phyloP scores from a whole-genome alignment of 2,329 filamentous ascomycete species.

The Paracoccidioides brasiliensis region DNA sequence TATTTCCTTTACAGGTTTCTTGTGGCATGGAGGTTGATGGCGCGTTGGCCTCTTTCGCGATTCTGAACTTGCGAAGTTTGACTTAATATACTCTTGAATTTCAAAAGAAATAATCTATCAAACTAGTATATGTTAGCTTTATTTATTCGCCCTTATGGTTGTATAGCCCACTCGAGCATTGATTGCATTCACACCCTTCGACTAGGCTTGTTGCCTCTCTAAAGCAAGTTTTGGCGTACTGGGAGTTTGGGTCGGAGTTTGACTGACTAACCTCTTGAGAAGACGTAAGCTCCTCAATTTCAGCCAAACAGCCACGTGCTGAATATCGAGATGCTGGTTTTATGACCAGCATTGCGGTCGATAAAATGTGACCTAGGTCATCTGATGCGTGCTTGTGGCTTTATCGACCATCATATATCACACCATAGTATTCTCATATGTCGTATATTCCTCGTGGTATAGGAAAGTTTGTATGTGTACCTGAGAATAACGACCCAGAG shows the following conservation, averaged over 20 bases:
- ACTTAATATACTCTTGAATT: neutral
- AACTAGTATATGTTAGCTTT: too few species aligned
- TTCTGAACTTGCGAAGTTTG: neutral
- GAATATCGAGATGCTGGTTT: neutral
- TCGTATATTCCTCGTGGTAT: too few species aligned
- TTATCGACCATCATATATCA: neutral
- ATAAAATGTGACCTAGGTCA: neutral
- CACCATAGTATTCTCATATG: neutral
- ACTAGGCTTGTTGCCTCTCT: neutral
- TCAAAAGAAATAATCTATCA: too few species aligned
- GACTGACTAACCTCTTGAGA: neutral
- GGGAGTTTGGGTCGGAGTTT: neutral
- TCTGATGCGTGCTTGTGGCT: neutral
- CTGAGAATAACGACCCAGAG: slow-evolving; percentile 55
- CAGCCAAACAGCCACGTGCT: neutral
- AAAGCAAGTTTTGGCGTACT: neutral
- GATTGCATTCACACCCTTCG: neutral
- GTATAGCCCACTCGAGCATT: too few species aligned
- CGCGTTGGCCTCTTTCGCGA: neutral
- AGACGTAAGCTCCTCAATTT: neutral
- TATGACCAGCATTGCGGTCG: neutral
- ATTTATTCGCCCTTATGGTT: too few species aligned
- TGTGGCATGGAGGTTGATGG: neutral
- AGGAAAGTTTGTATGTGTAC: neutral
- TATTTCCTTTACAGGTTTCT: neutral